Base-by-base conservation (phyloP, 306 rosid species). In the Hylodesmum podocarpum region DNA sequence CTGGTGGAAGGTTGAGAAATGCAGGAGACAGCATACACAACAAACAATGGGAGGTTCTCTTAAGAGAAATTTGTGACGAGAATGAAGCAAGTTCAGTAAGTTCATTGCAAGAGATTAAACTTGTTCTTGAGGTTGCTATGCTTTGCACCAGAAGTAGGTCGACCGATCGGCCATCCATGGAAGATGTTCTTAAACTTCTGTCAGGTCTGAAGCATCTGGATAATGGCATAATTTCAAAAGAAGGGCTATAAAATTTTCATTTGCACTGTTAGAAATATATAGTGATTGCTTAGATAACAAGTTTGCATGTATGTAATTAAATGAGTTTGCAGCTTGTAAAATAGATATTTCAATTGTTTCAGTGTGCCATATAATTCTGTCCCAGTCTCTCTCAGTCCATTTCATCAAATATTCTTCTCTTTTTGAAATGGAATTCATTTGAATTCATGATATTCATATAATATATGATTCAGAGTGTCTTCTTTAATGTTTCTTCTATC, bases 101-200 rank as follows among this genome's bases (percentile, higher is more conserved):
- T 81, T 83, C 92, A 19, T 8, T 82, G 72, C 85, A 87, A 75
- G 93, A 89, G 65, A 79, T 86, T 4, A 88, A 84, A 69, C 76
- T 73, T 39, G 92, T 81, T 70, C 80, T 92, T 67, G 93, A 89
- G 78, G 88, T 89, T 65, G 96, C 97, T 61, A 74, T 84, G 57
- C 84, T 86, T 66, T 95, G 98, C 86, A 92, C 92, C 8, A 87
- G 84, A 69, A 89, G 85, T 84, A 79, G 85, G 73, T 78, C 87
- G 29, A 61, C 78, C 0, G 90, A 95, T 25, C 82, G 89, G 19
- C 96, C 98, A 71, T 88, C 96, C 78, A 90, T 92, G 86, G 87
- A 88, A 66, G 92, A 88, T 34, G 87, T 84, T 54, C 70, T 89
- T 33, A 90, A 89, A 90, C 92, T 86, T 73, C 74, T 92, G 79